phyloP scores from a whole-genome alignment of 1,284 basidiomycete genomes.

The Testicularia cyperi region DNA sequence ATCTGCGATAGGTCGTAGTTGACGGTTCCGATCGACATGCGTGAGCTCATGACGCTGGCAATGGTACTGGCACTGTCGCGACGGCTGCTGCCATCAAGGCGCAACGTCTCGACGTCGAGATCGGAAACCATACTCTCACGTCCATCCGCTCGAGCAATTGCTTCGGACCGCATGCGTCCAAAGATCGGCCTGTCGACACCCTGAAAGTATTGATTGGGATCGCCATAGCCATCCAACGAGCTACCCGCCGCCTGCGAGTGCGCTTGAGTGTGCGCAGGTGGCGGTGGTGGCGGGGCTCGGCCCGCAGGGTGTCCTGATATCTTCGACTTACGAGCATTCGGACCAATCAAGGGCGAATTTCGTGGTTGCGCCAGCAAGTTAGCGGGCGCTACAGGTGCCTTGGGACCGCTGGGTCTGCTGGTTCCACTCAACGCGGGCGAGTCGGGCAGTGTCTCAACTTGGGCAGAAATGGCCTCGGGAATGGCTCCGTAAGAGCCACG shows the following conservation, averaged over 20 bases:
- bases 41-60: constrained; percentile 26
- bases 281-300: constrained; percentile 35
- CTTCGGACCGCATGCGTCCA: constrained; percentile 38
- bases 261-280: not conserved
- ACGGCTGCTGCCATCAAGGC: constrained; percentile 47
- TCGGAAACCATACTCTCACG: constrained; percentile 52
- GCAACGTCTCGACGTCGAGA: constrained; percentile 54
- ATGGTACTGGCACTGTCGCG: constrained; percentile 48
- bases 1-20: no score
- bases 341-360: constrained; percentile 10
- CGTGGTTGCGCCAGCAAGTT: constrained; percentile 24
- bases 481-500: constrained; percentile 19
- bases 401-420: not conserved
- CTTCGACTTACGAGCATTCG: constrained; percentile 6
- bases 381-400: constrained; percentile 35
- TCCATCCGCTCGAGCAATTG: constrained; percentile 43
- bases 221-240: constrained; percentile 41
- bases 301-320: constrained; percentile 45
- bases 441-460: constrained; percentile 14
- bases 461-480: constrained; percentile 18
- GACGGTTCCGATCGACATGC: constrained; percentile 36
- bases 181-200: constrained; percentile 33
- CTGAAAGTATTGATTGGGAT: constrained; percentile 38
- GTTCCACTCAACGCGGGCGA: constrained; percentile 1
- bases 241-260: no score